These are phyloP conservation scores for Malus sylvestris DNA, from an alignment of 306 rosid species.

Conservation along the genomic window DNA sequence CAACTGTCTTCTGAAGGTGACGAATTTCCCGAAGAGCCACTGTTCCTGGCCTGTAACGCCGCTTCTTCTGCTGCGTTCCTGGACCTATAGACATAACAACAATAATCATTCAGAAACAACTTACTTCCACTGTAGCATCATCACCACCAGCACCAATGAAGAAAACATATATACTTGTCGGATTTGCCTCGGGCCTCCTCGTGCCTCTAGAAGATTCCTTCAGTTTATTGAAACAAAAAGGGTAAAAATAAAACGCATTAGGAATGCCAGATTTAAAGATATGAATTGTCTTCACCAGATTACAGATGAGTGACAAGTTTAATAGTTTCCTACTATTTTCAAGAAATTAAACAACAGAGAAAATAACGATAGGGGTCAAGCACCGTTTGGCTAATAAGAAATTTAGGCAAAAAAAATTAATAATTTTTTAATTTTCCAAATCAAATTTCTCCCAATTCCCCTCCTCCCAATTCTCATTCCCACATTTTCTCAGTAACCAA, in stretches of 20 bases:
- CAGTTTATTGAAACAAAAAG: neutral
- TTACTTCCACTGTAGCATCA: neutral
- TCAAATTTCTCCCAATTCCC: neutral
- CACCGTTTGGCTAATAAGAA: neutral
- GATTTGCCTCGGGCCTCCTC: neutral
- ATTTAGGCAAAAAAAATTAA: neutral
- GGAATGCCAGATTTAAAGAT: neutral
- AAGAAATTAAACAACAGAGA: neutral
- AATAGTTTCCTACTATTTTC: too few relatives aligned
- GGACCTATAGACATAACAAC: slow-evolving; percentile 23
- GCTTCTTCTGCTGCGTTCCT: slow-evolving; percentile 20
- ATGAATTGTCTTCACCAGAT: neutral
- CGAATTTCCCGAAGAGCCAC: slow-evolving; percentile 75
- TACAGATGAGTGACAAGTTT: neutral
- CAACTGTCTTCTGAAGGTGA: slow-evolving; percentile 34
- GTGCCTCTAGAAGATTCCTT: slow-evolving; percentile 17
- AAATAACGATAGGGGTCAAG: neutral
- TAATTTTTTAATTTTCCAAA: neutral
- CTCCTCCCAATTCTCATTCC: neutral
- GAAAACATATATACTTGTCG: slow-evolving; percentile 19
- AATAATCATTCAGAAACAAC: neutral
- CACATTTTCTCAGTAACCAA: neutral
- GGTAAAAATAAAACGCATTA: neutral
- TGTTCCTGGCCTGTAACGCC: slow-evolving; percentile 49
- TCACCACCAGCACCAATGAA: neutral